phyloP scores from a whole-genome alignment of 2,329 filamentous ascomycete species.

The Chaetothyriales sp. region DNA sequence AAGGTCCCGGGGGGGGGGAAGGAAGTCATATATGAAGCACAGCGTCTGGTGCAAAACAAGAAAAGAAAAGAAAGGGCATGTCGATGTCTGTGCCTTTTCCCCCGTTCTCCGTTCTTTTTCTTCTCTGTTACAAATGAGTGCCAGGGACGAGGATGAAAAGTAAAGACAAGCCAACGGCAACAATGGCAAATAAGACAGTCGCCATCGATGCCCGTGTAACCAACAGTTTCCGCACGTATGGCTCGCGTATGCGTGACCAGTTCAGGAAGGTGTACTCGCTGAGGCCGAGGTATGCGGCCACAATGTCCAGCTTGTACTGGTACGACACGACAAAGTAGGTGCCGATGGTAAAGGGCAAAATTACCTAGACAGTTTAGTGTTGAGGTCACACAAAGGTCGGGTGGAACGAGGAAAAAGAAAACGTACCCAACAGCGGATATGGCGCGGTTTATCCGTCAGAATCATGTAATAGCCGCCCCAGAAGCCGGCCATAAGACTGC shows the following conservation, averaged over 20 bases:
- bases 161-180: conserved; percentile 69
- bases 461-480: conserved; percentile 92
- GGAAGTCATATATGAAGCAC: neutral
- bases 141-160: conserved; percentile 93
- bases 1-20: too few species aligned
- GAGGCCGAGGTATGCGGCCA: conserved; percentile 73
- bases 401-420: neutral
- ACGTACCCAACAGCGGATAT: conserved; percentile 66
- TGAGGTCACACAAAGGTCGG: neutral
- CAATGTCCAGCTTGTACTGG: conserved; percentile 86
- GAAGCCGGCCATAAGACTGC: conserved; percentile 78
- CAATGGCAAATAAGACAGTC: conserved; percentile 55
- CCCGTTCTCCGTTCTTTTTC: too few species aligned
- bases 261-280: conserved; percentile 96
- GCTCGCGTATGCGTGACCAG: conserved; percentile 75
- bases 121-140: conserved; percentile 30
- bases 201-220: conserved; percentile 72
- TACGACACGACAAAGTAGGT: conserved; percentile 82
- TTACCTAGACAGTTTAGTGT: conserved; percentile 36
- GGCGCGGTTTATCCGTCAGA: conserved; percentile 63
- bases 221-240: conserved; percentile 75
- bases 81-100: neutral
- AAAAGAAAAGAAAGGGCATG: neutral
- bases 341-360: conserved; percentile 81
- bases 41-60: neutral